Evolutionary conservation across 2,329 filamentous ascomycete species (phyloP).

Genomic region (Seiridium cupressi): DNA sequence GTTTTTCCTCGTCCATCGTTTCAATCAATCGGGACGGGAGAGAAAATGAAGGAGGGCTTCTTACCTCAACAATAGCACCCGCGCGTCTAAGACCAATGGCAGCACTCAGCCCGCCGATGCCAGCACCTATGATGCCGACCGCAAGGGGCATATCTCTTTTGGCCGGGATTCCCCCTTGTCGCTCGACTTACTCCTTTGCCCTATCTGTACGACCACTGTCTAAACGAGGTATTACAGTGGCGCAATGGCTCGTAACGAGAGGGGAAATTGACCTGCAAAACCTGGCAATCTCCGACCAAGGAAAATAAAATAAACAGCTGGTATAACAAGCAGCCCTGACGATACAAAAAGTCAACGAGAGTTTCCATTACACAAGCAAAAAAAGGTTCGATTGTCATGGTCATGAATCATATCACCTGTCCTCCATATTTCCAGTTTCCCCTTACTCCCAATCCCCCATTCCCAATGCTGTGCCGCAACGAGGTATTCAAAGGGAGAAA

Average conservation of each 20-base stretch:
- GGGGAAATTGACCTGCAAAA: not conserved
- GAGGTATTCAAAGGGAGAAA: not conserved
- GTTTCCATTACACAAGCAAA: no score
- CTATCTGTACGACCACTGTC: not conserved
- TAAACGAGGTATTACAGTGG: not conserved
- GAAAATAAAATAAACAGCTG: not conserved
- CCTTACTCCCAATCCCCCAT: not conserved
- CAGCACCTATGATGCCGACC: constrained; percentile 13
- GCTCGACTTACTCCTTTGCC: not conserved
- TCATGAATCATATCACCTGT: not conserved
- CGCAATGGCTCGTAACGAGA: not conserved
- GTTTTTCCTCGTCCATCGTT: no score
- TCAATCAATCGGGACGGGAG: not conserved
- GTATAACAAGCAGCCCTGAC: no score
- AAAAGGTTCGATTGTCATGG: not conserved
- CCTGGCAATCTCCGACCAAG: not conserved
- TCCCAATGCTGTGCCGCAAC: not conserved
- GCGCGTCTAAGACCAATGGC: constrained; percentile 12
- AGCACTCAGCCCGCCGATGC: constrained; percentile 12
- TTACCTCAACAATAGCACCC: constrained; percentile 12
- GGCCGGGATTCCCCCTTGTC: not conserved
- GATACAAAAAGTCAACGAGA: no score
- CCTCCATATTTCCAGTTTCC: not conserved
- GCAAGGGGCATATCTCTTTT: constrained; percentile 8
- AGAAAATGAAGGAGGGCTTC: not conserved